Base-by-base conservation (phyloP, 2,329 filamentous ascomycete genomes). In the Fusarium concolor region DNA sequence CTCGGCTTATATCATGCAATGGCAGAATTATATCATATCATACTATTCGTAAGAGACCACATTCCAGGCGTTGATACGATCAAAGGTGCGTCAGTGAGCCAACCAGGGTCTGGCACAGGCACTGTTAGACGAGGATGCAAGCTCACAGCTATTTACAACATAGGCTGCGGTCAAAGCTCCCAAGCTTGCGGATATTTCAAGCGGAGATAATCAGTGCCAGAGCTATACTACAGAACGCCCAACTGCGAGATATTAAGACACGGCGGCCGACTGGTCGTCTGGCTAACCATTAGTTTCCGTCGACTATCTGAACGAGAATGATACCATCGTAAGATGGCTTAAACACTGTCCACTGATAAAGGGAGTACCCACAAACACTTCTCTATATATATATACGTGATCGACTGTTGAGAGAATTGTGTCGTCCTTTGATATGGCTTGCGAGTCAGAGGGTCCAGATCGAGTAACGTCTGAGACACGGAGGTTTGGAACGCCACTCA, bases 401-500 rank as follows among this genome's bases (percentile, higher is more conserved):
- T 11, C 4, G 11, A n/a, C 2, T 46, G 60, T 38, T 29, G 12
- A 38, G n/a, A 35, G 17, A 35, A 46, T 64, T 64, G 31, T 52
- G 52, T 59, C 60, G 15, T 33, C 44, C 29, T n/a, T 12, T 10
- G 18, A 14, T 28, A 47, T 33, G 41, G 45, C 60, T 50, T 35
- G n/a, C 12, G n/a, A 14, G 20, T 14, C 1, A 24, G 1, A 29
- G 15, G 39, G 65, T 18, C 45, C 52, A 50, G 65, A 56, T 52
- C 38, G n/a, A 29, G 41, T 24, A 35, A n/a, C 42, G 33, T 56
- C 62, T 63, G 18, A 68, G 62, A 70, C 42, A 52, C 24, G 15
- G 41, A 41, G 35, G n/a, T 22, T 14, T 38, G 46, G 28, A 49
- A 57, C 56, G 61, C 65, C 61, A 62, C 41, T 8, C 20, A 20